These are phyloP conservation scores for Bimuria novae-zelandiae DNA, from an alignment of 2,329 filamentous ascomycete genomes.

Conservation along the genomic window DNA sequence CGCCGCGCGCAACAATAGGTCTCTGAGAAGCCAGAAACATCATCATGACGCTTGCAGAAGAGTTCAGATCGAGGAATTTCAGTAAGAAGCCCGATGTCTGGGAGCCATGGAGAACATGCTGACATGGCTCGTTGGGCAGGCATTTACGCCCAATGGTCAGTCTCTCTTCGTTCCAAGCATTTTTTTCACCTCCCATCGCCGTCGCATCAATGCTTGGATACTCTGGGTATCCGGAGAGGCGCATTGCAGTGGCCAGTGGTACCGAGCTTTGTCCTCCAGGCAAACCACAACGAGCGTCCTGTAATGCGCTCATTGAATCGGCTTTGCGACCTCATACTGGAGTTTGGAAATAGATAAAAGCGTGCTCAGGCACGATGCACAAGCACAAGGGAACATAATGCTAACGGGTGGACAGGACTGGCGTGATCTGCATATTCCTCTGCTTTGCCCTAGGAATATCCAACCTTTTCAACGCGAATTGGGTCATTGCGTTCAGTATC, in stretches of 20 bases:
- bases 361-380: too few relatives aligned
- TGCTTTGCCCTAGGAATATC: slow-evolving; percentile 71
- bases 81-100: slow-evolving; percentile 54
- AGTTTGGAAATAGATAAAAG: not conserved
- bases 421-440: slow-evolving; percentile 65
- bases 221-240: too few relatives aligned
- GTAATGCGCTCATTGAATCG: not conserved
- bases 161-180: slow-evolving; percentile 18
- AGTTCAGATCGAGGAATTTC: slow-evolving; percentile 69
- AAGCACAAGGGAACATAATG: not conserved
- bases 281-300: not conserved
- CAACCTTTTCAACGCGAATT: slow-evolving; percentile 67
- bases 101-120: slow-evolving; percentile 28
- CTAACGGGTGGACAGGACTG: slow-evolving; percentile 50
- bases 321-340: too few relatives aligned
- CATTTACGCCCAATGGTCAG: slow-evolving; percentile 72
- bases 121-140: slow-evolving; percentile 51
- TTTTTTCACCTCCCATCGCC: not conserved
- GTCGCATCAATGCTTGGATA: too few relatives aligned
- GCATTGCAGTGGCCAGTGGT: too few relatives aligned
- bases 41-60: slow-evolving; percentile 63
- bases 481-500: slow-evolving; percentile 62
- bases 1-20: not conserved
- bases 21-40: slow-evolving; percentile 1
- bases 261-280: too few relatives aligned